Conservation (phyloP, 1,284 basidiomycete genomes). For the Pseudozyma sp. region DNA sequence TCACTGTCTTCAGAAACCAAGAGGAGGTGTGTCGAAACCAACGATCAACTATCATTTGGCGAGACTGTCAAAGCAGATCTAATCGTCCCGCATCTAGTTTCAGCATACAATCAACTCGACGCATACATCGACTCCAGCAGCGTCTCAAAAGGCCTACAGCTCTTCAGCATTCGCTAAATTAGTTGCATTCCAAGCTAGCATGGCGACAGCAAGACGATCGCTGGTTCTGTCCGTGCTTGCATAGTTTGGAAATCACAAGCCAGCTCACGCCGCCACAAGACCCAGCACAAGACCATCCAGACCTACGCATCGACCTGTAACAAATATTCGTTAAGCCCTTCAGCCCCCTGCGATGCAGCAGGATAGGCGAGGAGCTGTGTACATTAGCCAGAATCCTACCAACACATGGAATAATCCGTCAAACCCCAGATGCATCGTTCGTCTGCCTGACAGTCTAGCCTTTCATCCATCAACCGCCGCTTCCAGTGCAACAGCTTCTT, state of each 20-base stretch:
- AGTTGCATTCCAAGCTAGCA: background rate
- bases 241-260: background rate
- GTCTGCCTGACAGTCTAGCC: background rate
- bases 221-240: background rate
- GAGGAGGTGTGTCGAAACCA: slow-evolving; percentile 52
- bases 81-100: background rate
- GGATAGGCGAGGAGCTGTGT: slow-evolving; percentile 10
- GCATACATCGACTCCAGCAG: background rate
- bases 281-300: background rate
- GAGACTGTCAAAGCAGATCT: slow-evolving; percentile 63
- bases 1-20: slow-evolving; percentile 24
- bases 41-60: slow-evolving; percentile 69
- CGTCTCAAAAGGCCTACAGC: background rate
- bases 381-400: slow-evolving; percentile 16
- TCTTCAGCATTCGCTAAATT: background rate
- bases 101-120: background rate
- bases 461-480: background rate
- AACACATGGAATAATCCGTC: background rate
- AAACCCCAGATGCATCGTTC: background rate
- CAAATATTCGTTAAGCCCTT: slow-evolving; percentile 4
- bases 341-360: background rate
- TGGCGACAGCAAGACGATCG: too few species aligned
- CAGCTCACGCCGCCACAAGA: background rate
- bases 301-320: slow-evolving; percentile 6
- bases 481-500: background rate